Evolutionary conservation across 805 yeast species (phyloP).

Genomic region (Ogataea henricii): DNA sequence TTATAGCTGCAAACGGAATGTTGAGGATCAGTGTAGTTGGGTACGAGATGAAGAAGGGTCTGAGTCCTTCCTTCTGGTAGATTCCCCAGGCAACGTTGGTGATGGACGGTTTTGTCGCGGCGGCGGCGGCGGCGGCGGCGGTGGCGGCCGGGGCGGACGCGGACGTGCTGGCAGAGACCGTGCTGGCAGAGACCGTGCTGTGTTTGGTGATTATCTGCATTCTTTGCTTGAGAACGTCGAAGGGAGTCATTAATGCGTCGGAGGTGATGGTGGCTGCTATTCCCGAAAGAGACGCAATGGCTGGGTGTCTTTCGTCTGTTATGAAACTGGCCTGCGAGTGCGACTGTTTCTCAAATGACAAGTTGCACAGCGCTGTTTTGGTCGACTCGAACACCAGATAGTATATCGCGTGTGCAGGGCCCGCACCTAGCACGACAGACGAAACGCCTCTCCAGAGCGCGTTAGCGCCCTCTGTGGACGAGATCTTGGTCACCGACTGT

Average conservation of each 20-base stretch:
- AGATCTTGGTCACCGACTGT: constrained; percentile 68
- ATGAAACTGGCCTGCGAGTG: constrained; percentile 40
- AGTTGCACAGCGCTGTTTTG: constrained; percentile 54
- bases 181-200: too few species aligned
- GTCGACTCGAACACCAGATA: constrained; percentile 90
- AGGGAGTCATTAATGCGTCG: constrained; percentile 97
- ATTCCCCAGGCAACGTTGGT: constrained; percentile 42
- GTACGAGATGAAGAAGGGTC: constrained; percentile 88
- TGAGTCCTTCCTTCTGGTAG: constrained; percentile 62
- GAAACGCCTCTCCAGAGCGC: constrained; percentile 94
- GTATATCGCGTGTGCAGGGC: constrained; percentile 98
- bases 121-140: not conserved
- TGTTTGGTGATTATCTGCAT: constrained; percentile 60
- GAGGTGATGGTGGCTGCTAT: constrained; percentile 89
- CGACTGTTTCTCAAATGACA: constrained; percentile 25
- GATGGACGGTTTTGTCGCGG: constrained; percentile 19
- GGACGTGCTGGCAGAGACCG: not conserved
- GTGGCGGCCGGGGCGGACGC: constrained; percentile 3
- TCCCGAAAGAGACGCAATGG: constrained; percentile 85
- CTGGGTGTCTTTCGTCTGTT: constrained; percentile 71
- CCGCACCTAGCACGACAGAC: constrained; percentile 94
- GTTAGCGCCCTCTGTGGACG: constrained; percentile 84
- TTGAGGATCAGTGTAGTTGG: constrained; percentile 92
- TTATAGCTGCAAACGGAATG: constrained; percentile 92
- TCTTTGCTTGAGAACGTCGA: constrained; percentile 92